These are phyloP conservation scores for Penicillium simplicissimum DNA, from an alignment of 495 filamentous ascomycete species.

Conservation along the genomic window DNA sequence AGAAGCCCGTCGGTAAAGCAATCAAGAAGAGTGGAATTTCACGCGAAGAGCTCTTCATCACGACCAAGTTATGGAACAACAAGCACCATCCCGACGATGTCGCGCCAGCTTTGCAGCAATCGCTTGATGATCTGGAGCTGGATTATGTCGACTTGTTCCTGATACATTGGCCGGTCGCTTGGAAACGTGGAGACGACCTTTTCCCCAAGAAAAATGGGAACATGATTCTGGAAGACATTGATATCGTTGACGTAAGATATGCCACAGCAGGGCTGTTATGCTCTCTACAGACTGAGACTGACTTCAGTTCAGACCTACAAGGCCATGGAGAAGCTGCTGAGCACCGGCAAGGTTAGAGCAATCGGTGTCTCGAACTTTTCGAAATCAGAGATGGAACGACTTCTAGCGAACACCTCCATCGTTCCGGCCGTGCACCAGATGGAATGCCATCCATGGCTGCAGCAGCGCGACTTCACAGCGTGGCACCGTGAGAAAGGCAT, in stretches of 20 bases:
- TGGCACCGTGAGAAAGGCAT: conserved; percentile 55
- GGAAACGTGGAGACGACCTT: conserved; percentile 32
- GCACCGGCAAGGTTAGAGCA: conserved; percentile 54
- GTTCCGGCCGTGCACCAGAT: conserved; percentile 65
- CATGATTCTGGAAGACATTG: conserved; percentile 31
- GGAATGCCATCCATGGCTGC: conserved; percentile 59
- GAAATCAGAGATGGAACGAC: conserved; percentile 60
- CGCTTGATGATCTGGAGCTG: conserved; percentile 58
- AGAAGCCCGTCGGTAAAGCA: conserved; percentile 51
- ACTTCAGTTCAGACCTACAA: conserved; percentile 45
- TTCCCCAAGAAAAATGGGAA: conserved; percentile 31
- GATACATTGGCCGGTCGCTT: conserved; percentile 64
- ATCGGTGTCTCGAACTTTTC: conserved; percentile 81
- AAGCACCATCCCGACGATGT: conserved; percentile 63
- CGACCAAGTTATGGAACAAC: conserved; percentile 67
- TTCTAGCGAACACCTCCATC: conserved; percentile 54
- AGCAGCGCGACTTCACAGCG: conserved; percentile 57
- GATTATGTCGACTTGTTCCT: conserved; percentile 68
- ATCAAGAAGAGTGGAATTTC: conserved; percentile 52
- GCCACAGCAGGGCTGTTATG: not conserved
- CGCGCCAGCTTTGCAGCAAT: conserved; percentile 54
- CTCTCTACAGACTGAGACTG: not conserved
- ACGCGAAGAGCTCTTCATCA: conserved; percentile 27
- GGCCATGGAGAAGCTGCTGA: conserved; percentile 60
- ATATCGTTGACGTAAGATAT: conserved; percentile 45